These are phyloP conservation scores for Dactylellina drechsleri DNA, from an alignment of 2,329 filamentous ascomycete genomes.

Conservation along the genomic window DNA sequence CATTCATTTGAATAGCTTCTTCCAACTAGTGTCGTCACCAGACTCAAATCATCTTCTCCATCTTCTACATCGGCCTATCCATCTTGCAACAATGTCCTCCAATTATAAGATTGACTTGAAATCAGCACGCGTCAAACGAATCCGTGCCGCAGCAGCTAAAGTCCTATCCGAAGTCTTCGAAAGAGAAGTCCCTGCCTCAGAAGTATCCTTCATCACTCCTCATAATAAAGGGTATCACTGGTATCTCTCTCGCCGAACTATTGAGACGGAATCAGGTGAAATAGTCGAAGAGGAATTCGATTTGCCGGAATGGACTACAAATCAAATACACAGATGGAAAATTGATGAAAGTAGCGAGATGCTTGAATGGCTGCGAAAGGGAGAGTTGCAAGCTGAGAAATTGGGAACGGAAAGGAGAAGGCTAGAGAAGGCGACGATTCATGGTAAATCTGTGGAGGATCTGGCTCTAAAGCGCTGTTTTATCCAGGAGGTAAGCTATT, in stretches of 20 bases:
- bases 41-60: background rate
- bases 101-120: conserved; percentile 5
- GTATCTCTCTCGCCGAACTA: conserved; percentile 6
- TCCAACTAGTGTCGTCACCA: too few species aligned
- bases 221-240: conserved; percentile 29
- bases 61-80: conserved; percentile 1
- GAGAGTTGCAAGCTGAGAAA: conserved; percentile 31
- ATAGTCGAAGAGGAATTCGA: conserved; percentile 7
- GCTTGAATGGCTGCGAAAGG: conserved; percentile 20
- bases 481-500: conserved; percentile 19
- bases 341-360: conserved; percentile 11
- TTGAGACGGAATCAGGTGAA: conserved; percentile 1
- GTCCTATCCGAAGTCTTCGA: conserved; percentile 9
- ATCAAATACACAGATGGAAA: conserved; percentile 34
- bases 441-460: background rate
- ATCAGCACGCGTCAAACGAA: conserved; percentile 19
- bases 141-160: conserved; percentile 8
- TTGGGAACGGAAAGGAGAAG: background rate
- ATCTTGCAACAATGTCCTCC: conserved; percentile 1
- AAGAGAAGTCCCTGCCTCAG: background rate
- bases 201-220: conserved; percentile 14
- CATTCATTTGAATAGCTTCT: too few species aligned
- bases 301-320: conserved; percentile 28
- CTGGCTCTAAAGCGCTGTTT: background rate
- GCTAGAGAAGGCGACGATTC: background rate